Evolutionary conservation across 768 basidiomycete species (phyloP).

Genomic region (Kwoniella europaea): DNA sequence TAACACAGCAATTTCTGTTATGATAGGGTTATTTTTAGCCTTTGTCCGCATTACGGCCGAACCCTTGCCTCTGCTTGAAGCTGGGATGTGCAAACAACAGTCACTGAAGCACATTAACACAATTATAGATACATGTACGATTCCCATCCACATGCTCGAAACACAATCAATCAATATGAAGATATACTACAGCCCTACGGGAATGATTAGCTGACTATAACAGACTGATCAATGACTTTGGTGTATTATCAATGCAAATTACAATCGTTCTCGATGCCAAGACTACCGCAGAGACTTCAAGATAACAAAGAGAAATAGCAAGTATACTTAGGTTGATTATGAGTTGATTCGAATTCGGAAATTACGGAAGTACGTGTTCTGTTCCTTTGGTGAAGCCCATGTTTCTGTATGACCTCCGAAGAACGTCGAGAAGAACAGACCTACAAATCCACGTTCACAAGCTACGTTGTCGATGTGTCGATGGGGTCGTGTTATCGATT

Average conservation of each 20-base stretch:
- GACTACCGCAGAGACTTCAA: neutral
- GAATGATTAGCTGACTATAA: neutral
- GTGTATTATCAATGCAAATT: neutral
- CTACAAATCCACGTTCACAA: slow-evolving; percentile 22
- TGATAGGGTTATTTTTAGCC: neutral
- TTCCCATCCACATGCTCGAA: neutral
- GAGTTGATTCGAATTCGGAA: slow-evolving; percentile 20
- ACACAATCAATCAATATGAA: neutral
- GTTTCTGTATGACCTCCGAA: slow-evolving; percentile 16
- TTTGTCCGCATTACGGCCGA: neutral
- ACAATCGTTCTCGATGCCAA: neutral
- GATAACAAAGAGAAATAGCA: neutral
- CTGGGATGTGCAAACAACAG: too few species aligned
- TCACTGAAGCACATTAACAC: neutral
- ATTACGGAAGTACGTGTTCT: slow-evolving; percentile 21
- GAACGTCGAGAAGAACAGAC: slow-evolving; percentile 21
- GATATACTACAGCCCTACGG: neutral
- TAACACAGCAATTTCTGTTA: neutral
- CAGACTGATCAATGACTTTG: neutral
- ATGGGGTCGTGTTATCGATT: slow-evolving; percentile 1
- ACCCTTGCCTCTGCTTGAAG: too few species aligned
- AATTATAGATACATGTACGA: neutral
- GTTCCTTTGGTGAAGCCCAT: slow-evolving; percentile 24
- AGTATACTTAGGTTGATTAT: neutral
- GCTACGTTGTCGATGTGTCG: neutral